phyloP scores from a whole-genome alignment of 352 stramenopile species.

The Vaucheria bursata region DNA sequence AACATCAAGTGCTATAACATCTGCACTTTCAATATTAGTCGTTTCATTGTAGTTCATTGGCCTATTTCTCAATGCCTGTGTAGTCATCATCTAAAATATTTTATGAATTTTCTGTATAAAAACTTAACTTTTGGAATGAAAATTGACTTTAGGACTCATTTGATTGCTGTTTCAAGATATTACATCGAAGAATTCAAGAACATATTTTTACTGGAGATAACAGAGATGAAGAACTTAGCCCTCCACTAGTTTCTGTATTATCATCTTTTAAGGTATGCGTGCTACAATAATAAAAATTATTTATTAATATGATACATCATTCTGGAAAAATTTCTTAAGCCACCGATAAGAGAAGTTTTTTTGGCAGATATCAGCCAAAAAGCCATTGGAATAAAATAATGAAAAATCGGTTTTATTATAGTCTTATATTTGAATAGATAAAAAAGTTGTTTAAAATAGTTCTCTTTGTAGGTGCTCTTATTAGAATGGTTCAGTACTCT shows the following conservation, averaged over 20 bases:
- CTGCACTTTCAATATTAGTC: no score
- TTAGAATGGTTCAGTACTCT: no score
- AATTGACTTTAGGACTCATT: slow-evolving; percentile 10
- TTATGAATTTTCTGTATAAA: no score
- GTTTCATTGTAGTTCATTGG: no score
- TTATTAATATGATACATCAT: neutral
- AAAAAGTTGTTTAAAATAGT: neutral
- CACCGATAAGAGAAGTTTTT: neutral
- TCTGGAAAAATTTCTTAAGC: neutral
- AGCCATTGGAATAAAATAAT: neutral
- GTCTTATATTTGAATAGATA: neutral
- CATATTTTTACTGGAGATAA: neutral
- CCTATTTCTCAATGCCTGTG: no score
- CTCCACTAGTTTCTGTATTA: neutral
- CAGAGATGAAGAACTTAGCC: neutral
- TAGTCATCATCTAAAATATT: no score
- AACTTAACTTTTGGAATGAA: no score
- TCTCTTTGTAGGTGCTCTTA: neutral
- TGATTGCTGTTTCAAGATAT: neutral
- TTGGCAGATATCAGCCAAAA: neutral
- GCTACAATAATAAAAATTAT: neutral
- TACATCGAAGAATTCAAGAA: neutral
- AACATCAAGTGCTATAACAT: no score
- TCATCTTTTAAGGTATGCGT: neutral
- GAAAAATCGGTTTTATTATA: neutral